Base-by-base conservation (phyloP, 78 protist species). In the Parvularia atlantis region DNA sequence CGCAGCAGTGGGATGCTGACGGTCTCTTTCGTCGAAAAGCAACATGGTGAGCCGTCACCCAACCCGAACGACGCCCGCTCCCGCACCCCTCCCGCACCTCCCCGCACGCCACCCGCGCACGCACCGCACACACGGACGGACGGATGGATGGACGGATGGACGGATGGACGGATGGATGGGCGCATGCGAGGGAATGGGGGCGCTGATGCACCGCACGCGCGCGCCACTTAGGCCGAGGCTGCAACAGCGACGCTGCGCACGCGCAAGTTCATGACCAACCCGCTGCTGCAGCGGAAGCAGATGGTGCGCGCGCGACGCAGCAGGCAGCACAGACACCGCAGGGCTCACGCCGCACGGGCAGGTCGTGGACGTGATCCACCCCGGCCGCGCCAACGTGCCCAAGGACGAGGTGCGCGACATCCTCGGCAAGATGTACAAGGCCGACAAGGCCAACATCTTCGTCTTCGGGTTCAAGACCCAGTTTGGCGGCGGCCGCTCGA, bases 181-280 rank as follows among this genome's bases (percentile, higher is more conserved):
- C n/a, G n/a, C n/a, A n/a, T n/a, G n/a, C n/a, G n/a, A n/a, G n/a
- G n/a, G n/a, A n/a, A n/a, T n/a, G n/a, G n/a, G n/a, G n/a, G n/a
- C n/a, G n/a, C n/a, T n/a, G n/a, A n/a, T n/a, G n/a, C n/a, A n/a
- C n/a, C n/a, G n/a, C n/a, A n/a, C n/a, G n/a, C n/a, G n/a, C n/a
- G n/a, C n/a, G n/a, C n/a, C n/a, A n/a, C n/a, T n/a, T n/a, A n/a
- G n/a, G n/a, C n/a, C n/a, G n/a, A 58, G 24, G 61, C 72, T 9
- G 63, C 59, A 60, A 62, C 89, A 24, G 88, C 78, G 81, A 87
- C 93, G 59, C 46, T 97, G 71, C 87, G 93, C 54, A 94, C 98
- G 40, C 76, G 96, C 64, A 92, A 91, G 89, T 93, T 94, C 88
- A 52, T 91, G 83, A 81, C 91, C 77, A 97, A 97, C 97, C 86